Base-by-base conservation (phyloP, 805 yeast species). In the Saccharomycopsis selenospora region DNA sequence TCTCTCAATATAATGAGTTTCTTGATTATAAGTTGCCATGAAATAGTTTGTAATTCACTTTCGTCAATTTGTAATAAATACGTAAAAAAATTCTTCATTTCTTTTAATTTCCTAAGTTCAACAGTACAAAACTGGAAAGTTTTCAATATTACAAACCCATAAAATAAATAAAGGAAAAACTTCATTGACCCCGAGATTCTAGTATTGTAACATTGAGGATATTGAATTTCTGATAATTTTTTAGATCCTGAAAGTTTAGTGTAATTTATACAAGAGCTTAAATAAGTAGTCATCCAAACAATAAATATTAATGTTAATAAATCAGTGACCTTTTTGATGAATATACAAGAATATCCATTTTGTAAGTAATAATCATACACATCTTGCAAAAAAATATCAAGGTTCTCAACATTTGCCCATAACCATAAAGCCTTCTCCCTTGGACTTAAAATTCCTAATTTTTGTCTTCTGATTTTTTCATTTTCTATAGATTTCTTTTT, bases 401-500 rank as follows among this genome's bases (percentile, higher is more conserved):
- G 73, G 63, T 93, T 93, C 56, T 85, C 87, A 22, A 93, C 87
- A 59, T 93, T 93, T 1, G 98, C 95, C 98, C 99, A 93, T 52
- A 87, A 75, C 88, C 97, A 93, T 14, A 85, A 68, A 0, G 98
- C 95, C 43, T 88, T 69, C 60, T 90, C 96, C 51, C 70, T 70
- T 1, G 85, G 77, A 45, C 79, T 76, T 24, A 80, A 59, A 1
- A 73, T 68, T 5, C 75, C 73, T 5, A 73, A 46, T 20, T 48
- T 55, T 4, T 61, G 61, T 29, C 63, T 55, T 42, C 63, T 52
- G 7, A 44, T 42, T 4, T 60, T 47, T 23, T 61, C 63, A 8
- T 56, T 59, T 14, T 56, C 59, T 1, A 22, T 26, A 13, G 45
- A 43, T 28, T 23, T 23, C 22, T 25, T 24, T 23, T n/a, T n/a